These are phyloP conservation scores for Gelatoporia subvermispora DNA, from an alignment of 768 basidiomycete species.

Conservation along the genomic window DNA sequence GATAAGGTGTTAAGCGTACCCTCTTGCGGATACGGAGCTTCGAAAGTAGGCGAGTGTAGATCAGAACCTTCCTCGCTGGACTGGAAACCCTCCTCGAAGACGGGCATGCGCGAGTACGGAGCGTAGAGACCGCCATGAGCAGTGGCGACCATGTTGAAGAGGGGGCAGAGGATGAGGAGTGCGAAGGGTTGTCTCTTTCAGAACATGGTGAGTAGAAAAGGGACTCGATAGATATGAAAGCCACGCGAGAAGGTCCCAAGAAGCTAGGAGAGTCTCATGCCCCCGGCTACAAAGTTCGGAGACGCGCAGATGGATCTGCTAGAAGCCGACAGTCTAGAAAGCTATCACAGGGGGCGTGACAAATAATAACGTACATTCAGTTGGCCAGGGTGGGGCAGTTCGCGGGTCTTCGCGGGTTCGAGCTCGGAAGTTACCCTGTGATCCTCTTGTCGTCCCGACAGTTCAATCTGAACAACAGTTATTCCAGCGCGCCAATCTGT, in stretches of 20 bases:
- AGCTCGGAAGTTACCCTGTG: constrained; percentile 4
- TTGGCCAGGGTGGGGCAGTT: not conserved
- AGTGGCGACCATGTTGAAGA: constrained; percentile 50
- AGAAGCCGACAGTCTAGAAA: constrained; percentile 17
- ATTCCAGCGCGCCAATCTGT: too few species aligned
- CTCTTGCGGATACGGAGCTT: constrained; percentile 40
- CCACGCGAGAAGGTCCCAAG: constrained; percentile 26
- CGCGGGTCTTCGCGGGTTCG: constrained; percentile 5
- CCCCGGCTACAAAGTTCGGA: constrained; percentile 17
- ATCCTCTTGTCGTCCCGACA: too few species aligned
- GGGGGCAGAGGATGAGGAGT: constrained; percentile 17
- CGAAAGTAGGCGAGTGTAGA: constrained; percentile 68
- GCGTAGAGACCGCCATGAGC: constrained; percentile 51
- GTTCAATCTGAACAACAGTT: too few species aligned
- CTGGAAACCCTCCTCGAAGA: constrained; percentile 61
- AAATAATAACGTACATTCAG: constrained; percentile 10
- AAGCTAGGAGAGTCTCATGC: constrained; percentile 25
- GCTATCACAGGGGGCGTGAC: constrained; percentile 17
- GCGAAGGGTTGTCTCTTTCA: constrained; percentile 19
- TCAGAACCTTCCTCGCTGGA: constrained; percentile 76
- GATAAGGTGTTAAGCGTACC: constrained; percentile 34
- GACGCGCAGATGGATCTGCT: constrained; percentile 27
- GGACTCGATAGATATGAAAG: constrained; percentile 25
- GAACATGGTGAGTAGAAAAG: constrained; percentile 26
- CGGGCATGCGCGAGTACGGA: constrained; percentile 46